phyloP scores from a whole-genome alignment of 129 eudicot species.

The Silybum marianum region DNA sequence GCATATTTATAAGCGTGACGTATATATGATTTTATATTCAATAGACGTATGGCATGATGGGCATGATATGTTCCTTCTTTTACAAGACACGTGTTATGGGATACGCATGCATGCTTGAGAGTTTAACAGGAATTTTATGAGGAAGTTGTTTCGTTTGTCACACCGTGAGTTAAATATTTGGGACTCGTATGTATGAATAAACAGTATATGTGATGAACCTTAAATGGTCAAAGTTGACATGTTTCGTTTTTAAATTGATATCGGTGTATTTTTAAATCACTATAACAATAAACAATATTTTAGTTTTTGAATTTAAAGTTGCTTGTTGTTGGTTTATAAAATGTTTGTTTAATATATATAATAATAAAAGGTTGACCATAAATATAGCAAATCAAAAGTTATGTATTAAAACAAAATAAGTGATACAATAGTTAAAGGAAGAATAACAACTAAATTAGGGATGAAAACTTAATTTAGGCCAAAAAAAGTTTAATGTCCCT shows the following conservation, averaged over 20 bases:
- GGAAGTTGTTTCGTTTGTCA: not conserved
- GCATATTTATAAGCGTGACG: not conserved
- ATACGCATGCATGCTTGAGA: not conserved
- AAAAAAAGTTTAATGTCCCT: not conserved
- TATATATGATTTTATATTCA: too few relatives aligned
- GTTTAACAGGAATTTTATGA: too few relatives aligned
- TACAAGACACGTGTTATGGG: not conserved
- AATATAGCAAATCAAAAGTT: not conserved
- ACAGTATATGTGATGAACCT: too few relatives aligned
- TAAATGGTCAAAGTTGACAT: too few relatives aligned
- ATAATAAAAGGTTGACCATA: too few relatives aligned
- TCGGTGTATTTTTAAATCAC: too few relatives aligned
- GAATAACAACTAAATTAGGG: not conserved
- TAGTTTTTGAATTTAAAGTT: too few relatives aligned
- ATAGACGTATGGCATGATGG: not conserved
- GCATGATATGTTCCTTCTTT: not conserved
- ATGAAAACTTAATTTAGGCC: not conserved
- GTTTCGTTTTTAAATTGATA: too few relatives aligned
- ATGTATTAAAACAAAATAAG: not conserved
- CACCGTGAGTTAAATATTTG: not conserved
- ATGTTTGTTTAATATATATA: not conserved
- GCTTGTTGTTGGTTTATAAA: not conserved
- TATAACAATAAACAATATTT: too few relatives aligned
- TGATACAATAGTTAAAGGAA: not conserved
- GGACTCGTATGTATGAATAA: too few relatives aligned